A percentile compares a stretch with the other conserved stretches of the same genome.
These are phyloP conservation scores for Calonectria pseudoturangicola DNA, from an alignment of 2,329 filamentous ascomycete species.

Conservation along the genomic window DNA sequence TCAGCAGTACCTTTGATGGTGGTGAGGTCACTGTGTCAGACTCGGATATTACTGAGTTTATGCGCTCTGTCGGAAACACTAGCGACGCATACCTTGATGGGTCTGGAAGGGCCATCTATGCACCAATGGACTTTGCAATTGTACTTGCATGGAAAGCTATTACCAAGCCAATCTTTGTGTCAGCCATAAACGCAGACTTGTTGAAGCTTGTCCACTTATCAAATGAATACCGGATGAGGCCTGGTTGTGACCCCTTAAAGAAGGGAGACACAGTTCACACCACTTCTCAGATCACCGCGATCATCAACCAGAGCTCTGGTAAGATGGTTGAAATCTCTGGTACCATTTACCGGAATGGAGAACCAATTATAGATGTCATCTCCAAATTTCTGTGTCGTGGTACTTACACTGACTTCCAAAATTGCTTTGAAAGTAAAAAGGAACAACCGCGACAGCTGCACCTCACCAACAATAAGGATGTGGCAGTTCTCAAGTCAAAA, in stretches of 20 bases:
- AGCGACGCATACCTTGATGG: not conserved
- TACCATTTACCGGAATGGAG: not conserved
- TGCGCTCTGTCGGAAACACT: not conserved
- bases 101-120: not conserved
- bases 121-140: slow-evolving; percentile 2
- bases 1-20: not conserved
- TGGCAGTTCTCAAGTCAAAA: slow-evolving; percentile 5
- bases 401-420: not conserved
- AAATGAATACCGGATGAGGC: slow-evolving; percentile 1
- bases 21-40: not conserved
- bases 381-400: slow-evolving; percentile 1
- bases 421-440: not conserved
- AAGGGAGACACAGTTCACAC: not conserved
- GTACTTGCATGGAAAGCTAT: slow-evolving; percentile 1
- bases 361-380: not conserved
- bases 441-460: not conserved
- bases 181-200: not conserved
- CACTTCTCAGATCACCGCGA: not conserved
- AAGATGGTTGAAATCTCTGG: not conserved
- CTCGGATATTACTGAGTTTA: not conserved
- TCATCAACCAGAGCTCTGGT: slow-evolving; percentile 1
- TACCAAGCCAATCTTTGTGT: not conserved
- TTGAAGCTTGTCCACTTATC: slow-evolving; percentile 1
- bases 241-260: not conserved
- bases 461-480: not conserved